Evolutionary conservation across 345 rosid genomes (phyloP), one percentile per base, ranked within the genome.

Genomic region (Ricinus communis): DNA sequence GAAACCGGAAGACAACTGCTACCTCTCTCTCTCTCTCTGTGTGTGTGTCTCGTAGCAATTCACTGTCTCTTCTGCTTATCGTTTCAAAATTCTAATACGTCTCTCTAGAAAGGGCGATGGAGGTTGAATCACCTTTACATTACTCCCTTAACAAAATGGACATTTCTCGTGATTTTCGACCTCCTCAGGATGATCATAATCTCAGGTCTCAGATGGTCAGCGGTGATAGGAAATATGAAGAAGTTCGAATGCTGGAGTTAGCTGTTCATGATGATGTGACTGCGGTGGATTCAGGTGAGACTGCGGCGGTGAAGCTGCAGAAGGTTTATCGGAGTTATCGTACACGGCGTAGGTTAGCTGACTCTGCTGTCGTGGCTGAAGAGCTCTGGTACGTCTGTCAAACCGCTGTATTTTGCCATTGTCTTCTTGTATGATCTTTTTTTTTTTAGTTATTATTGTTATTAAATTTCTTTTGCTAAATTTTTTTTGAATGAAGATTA

Each of bases 251-350:
- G 71, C 69, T n/a, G 46, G 56, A 2, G 52, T 30, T 47, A 27
- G 7, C 27, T n/a, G 47, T n/a, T n/a, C n/a, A n/a, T n/a, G n/a
- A n/a, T 15, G 49, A 6, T 1, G 33, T 10, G 13, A 52, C 58
- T 52, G 62, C 56, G 30, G 16, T 62, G 19, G 28, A 33, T 2
- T 18, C 40, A 1, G 27, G 21, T 21, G 28, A 65, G 57, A 12
- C 14, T 30, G 70, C 69, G 30, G 93, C 98, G 10, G 88, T 91
- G 69, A 89, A 77, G 79, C 50, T 93, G 40, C 98, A 90, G 86
- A 93, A 93, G 79, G 92, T 89, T 5, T 93, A 93, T 71, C 74
- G 91, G 78, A 82, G 98, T 75, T 91, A 93, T 57, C 97, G 97
- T 40, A 93, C 97, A 51, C 93, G 98, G 70, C 97, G 98, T 21